Conservation (phyloP, 139 green algal genomes). For the Deuterostichococcus epilithicus region DNA sequence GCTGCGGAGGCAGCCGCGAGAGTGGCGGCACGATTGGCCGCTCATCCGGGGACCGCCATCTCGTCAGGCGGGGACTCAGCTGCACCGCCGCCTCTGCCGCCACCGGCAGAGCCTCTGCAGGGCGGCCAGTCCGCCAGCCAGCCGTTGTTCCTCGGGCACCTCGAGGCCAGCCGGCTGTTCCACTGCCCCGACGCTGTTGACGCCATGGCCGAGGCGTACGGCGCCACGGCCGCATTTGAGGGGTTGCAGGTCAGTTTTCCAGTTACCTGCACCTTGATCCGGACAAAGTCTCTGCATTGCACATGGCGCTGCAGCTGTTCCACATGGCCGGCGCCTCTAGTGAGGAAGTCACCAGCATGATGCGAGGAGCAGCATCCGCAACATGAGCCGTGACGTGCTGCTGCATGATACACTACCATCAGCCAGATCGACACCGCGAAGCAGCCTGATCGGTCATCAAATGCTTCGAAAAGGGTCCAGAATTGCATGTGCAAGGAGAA, state of each 20-base stretch:
- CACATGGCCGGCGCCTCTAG: not conserved
- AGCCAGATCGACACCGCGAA: not conserved
- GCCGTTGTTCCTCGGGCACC: not conserved
- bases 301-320: not conserved
- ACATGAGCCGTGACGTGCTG: not conserved
- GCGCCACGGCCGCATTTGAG: not conserved
- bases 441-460: not conserved
- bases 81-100: not conserved
- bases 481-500: too few species aligned
- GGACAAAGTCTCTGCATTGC: not conserved
- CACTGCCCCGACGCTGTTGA: slow-evolving; percentile 1
- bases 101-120: not conserved
- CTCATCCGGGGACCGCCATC: not conserved
- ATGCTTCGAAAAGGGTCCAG: too few species aligned
- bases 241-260: not conserved
- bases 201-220: not conserved
- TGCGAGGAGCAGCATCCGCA: not conserved
- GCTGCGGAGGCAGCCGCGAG: not conserved
- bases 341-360: not conserved
- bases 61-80: not conserved
- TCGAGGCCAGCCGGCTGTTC: slow-evolving; percentile 1
- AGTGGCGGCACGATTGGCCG: not conserved
- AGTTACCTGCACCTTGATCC: not conserved
- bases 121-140: not conserved
- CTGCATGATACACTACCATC: not conserved